Conservation (phyloP, 495 filamentous ascomycete genomes). For the Hypoxylon rickii region DNA sequence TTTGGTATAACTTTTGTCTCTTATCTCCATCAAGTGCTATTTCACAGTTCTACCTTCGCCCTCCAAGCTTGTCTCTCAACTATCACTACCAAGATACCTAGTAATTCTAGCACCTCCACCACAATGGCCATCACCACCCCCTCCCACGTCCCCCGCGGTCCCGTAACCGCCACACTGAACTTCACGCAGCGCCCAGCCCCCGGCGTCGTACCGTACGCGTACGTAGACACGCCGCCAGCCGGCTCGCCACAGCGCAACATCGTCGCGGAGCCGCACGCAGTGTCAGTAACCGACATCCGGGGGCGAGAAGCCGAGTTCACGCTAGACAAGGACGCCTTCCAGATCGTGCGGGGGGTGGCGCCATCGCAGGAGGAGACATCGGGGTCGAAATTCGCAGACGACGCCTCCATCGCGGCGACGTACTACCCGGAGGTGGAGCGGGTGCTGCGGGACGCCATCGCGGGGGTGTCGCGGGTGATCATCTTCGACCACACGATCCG, state of each 20-base stretch:
- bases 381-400: slow-evolving; percentile 60
- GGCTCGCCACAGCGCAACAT: slow-evolving; percentile 68
- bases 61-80: background rate
- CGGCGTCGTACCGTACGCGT: slow-evolving; percentile 68
- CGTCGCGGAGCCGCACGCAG: slow-evolving; percentile 45
- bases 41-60: background rate
- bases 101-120: background rate
- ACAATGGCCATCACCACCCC: slow-evolving; percentile 42
- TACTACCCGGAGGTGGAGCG: slow-evolving; percentile 86
- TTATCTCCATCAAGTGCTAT: background rate
- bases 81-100: background rate
- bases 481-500: slow-evolving; percentile 94
- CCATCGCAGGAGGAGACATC: slow-evolving; percentile 48
- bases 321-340: slow-evolving; percentile 77
- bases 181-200: slow-evolving; percentile 71
- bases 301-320: slow-evolving; percentile 64
- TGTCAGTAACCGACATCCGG: slow-evolving; percentile 69
- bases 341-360: slow-evolving; percentile 54
- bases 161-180: slow-evolving; percentile 65
- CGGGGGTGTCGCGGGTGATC: slow-evolving; percentile 64
- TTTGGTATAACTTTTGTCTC: background rate
- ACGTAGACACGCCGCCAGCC: slow-evolving; percentile 65
- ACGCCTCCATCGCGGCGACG: slow-evolving; percentile 61
- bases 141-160: slow-evolving; percentile 63
- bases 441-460: slow-evolving; percentile 64